Percentiles rank a stretch among this genome's conserved stretches.
Conservation (phyloP, 2,329 filamentous ascomycete genomes). For the Aspergillus pseudoviridinutans region DNA sequence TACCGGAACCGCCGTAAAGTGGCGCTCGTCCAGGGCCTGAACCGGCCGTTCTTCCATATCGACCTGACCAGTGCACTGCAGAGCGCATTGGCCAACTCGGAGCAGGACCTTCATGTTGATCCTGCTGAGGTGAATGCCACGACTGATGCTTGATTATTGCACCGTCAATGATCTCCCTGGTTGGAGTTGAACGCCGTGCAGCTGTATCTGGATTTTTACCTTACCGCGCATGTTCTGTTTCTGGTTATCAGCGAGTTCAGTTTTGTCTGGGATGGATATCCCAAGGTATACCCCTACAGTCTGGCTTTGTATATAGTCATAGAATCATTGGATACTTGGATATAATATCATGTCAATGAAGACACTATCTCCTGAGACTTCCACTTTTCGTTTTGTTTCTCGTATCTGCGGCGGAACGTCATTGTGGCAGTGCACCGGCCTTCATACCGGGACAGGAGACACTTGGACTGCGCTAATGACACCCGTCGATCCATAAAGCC, state of each 20-base stretch:
- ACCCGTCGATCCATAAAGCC: neutral
- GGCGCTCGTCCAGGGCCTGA: slow-evolving; percentile 77
- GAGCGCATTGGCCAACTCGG: slow-evolving; percentile 75
- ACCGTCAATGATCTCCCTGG: neutral
- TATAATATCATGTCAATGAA: neutral
- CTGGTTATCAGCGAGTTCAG: neutral
- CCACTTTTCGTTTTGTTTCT: neutral
- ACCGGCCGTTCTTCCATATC: slow-evolving; percentile 88
- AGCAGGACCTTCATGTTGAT: slow-evolving; percentile 10
- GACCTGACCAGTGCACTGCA: slow-evolving; percentile 87
- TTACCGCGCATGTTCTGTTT: neutral
- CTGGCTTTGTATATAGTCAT: slow-evolving; percentile 1
- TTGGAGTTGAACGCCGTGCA: neutral
- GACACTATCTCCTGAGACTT: neutral
- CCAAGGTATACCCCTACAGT: neutral
- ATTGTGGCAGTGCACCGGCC: neutral
- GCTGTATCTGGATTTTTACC: neutral
- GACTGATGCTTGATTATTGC: neutral
- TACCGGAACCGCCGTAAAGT: slow-evolving; percentile 39
- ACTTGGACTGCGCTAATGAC: neutral
- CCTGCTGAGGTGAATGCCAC: neutral
- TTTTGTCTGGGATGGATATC: neutral
- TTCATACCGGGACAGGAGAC: neutral
- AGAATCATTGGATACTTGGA: neutral
- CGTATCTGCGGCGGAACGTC: neutral